phyloP scores from a whole-genome alignment of 352 stramenopile genomes.

The Plasmopara viticola region DNA sequence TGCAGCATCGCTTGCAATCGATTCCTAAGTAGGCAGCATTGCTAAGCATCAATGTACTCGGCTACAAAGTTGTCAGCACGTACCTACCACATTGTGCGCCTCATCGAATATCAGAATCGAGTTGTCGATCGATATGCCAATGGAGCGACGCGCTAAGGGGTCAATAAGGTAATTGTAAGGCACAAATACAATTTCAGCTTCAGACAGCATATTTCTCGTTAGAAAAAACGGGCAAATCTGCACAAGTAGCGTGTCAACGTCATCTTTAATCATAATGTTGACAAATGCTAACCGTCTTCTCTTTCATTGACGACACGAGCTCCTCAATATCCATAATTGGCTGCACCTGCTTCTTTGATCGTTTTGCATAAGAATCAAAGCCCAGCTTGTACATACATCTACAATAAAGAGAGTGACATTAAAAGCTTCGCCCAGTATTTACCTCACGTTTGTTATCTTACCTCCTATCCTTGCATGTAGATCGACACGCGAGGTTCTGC shows the following conservation, averaged over 20 bases:
- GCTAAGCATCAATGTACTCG: not conserved
- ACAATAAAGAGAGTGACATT: not conserved
- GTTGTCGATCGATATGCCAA: conserved; percentile 94
- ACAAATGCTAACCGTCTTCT: conserved; percentile 41
- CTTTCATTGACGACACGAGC: conserved; percentile 85
- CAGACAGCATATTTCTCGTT: conserved; percentile 82
- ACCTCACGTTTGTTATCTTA: conserved; percentile 13
- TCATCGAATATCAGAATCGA: conserved; percentile 99
- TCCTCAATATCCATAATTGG: conserved; percentile 99
- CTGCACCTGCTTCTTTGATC: conserved; percentile 40
- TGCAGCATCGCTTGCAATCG: conserved; percentile 89
- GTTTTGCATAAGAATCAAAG: conserved; percentile 57
- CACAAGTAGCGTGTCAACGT: not conserved
- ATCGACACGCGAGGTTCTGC: conserved; percentile 84
- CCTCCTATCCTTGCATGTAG: conserved; percentile 86
- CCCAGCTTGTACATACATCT: conserved; percentile 76
- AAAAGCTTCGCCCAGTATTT: not conserved
- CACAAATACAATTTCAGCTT: conserved; percentile 96
- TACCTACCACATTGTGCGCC: conserved; percentile 97
- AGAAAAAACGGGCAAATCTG: conserved; percentile 98
- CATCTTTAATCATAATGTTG: not conserved
- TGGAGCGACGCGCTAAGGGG: conserved; percentile 78
- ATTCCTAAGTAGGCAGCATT: conserved; percentile 42
- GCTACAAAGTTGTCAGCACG: not conserved
- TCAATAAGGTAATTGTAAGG: conserved; percentile 99